Percentiles rank a stretch among this genome's conserved stretches.
Evolutionary conservation across 1,139 yeast genomes (phyloP).

Genomic region (Lodderomyces parapsilosis): DNA sequence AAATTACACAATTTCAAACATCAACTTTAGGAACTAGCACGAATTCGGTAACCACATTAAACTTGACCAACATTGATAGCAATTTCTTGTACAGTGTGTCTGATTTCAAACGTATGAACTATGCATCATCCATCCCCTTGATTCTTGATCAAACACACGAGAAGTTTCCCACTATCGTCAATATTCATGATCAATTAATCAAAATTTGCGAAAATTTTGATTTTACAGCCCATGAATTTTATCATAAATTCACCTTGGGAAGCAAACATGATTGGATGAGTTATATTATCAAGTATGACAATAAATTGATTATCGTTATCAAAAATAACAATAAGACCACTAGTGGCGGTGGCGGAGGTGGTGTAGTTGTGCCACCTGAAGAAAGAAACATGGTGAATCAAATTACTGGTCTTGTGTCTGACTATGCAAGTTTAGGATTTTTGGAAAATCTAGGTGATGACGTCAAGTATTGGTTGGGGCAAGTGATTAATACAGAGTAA

Average conservation of each 20-base stretch:
- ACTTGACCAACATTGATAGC: slow-evolving; percentile 22
- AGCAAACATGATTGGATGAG: slow-evolving; percentile 46
- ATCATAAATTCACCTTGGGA: slow-evolving; percentile 43
- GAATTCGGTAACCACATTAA: slow-evolving; percentile 30
- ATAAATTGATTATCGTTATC: slow-evolving; percentile 34
- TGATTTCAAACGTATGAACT: slow-evolving; percentile 24
- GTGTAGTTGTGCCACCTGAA: background rate
- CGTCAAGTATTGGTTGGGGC: slow-evolving; percentile 41
- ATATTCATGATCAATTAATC: slow-evolving; percentile 39
- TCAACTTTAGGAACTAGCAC: slow-evolving; percentile 22
- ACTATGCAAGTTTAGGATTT: slow-evolving; percentile 35
- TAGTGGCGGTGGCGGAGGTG: slow-evolving; percentile 8
- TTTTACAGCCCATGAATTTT: slow-evolving; percentile 31
- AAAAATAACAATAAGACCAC: slow-evolving; percentile 32
- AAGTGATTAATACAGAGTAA: slow-evolving; percentile 3
- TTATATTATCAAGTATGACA: slow-evolving; percentile 34
- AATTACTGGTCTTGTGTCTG: slow-evolving; percentile 24
- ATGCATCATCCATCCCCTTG: slow-evolving; percentile 42
- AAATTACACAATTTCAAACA: slow-evolving; percentile 11
- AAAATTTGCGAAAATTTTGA: slow-evolving; percentile 16
- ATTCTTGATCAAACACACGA: slow-evolving; percentile 20
- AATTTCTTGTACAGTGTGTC: slow-evolving; percentile 41
- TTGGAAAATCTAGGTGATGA: slow-evolving; percentile 46
- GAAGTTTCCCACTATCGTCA: background rate
- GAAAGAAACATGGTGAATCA: slow-evolving; percentile 15